Evolutionary conservation across 2,329 filamentous ascomycete species (phyloP).

Genomic region (Nigrospora sphaerica): DNA sequence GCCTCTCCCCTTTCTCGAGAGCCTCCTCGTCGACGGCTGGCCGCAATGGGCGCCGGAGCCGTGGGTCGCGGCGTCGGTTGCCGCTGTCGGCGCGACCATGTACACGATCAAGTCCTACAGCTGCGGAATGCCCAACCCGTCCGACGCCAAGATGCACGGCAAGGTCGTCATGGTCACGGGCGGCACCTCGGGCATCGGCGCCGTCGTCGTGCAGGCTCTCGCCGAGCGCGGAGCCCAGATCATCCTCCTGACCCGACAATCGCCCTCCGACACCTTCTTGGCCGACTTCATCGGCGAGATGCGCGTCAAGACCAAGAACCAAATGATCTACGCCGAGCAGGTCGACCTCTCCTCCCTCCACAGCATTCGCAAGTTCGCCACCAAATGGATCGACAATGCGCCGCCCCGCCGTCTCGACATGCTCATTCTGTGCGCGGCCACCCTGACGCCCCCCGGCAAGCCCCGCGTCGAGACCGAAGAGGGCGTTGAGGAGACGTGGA

Average conservation of each 20-base stretch:
- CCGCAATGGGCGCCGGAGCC: conserved; percentile 41
- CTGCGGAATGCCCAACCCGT: conserved; percentile 64
- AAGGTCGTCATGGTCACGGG: conserved; percentile 93
- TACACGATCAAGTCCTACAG: conserved; percentile 64
- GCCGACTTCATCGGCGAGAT: conserved; percentile 90
- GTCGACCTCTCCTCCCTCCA: conserved; percentile 85
- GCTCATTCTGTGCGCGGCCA: conserved; percentile 80
- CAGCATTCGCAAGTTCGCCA: conserved; percentile 87
- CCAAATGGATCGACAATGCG: conserved; percentile 95
- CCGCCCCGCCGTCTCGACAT: conserved; percentile 85
- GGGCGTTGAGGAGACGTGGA: conserved; percentile 84
- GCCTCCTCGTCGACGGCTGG: conserved; percentile 38
- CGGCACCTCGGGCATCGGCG: conserved; percentile 88
- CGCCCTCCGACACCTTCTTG: conserved; percentile 78
- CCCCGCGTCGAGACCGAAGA: conserved; percentile 59
- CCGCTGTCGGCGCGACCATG: conserved; percentile 29
- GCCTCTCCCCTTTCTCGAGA: conserved; percentile 45
- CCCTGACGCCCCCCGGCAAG: conserved; percentile 62
- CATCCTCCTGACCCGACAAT: conserved; percentile 77
- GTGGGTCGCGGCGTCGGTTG: conserved; percentile 32
- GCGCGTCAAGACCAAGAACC: conserved; percentile 67
- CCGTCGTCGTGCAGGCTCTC: conserved; percentile 65
- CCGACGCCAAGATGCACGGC: conserved; percentile 83
- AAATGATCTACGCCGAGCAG: conserved; percentile 91
- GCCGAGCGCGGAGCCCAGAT: conserved; percentile 82